Evolutionary conservation across 371 early-diverging fungal genomes (phyloP), one percentile per base, ranked within the genome.

Genomic region (Mortierella sp.): DNA sequence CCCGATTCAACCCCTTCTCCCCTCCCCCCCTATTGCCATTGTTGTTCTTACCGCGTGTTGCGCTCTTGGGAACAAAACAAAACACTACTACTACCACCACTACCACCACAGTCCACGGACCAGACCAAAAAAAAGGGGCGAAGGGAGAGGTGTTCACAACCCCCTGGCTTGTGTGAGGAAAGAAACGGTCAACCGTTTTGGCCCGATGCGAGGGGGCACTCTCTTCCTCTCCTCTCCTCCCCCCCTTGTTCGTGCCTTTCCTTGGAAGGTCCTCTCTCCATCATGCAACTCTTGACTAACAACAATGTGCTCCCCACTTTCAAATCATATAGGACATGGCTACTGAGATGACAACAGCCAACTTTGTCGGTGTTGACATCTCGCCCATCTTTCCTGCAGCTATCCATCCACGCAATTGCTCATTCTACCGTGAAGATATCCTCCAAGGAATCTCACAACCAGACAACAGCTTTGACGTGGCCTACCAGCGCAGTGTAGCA

Each of bases 401-500:
- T 0, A 69, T 80, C 54, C 78, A 67, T 45, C 80, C 80, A 0
- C 54, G 63, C 3, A 80, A 80, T 49, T 77, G 78, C 56, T 17
- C 22, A 16, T 80, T 80, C 50, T 56, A 41, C 31, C 22, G 45
- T 3, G 74, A 67, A 19, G 43, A 67, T 39, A 58, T 73, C 25
- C 52, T 73, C 44, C 27, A 50, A 1, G 73, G 73, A 1, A 43
- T 56, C 43, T 57, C 66, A 21, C 61, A 68, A 28, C 60, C 67
- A 14, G 49, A 63, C 21, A 43, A 21, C 17, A 29, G 24, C 31
- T 80, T 76, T 54, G 77, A 80, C 52, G 57, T 77, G 1, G 80
- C 64, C 22, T 67, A 67, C 21, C 64, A 64, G 22, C 70, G 80
- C 14, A 71, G 65, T 50, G 80, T 87, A 60, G 53, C 85, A 1